Conservation (phyloP, 2,329 filamentous ascomycete species). For the Penicillium paneum region DNA sequence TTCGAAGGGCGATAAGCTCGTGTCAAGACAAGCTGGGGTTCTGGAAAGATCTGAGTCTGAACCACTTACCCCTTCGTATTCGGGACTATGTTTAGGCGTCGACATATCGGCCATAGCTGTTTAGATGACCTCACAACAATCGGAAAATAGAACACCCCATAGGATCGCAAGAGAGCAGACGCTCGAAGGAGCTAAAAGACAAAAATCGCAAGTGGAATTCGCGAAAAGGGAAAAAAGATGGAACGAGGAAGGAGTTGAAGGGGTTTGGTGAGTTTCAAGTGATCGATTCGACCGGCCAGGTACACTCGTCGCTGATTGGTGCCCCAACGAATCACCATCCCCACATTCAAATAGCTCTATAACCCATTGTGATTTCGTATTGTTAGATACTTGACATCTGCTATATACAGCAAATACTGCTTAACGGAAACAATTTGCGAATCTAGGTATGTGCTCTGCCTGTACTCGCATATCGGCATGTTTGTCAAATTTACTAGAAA, state of each 20-base stretch:
- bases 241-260: slow-evolving; percentile 16
- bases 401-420: too few relatives aligned
- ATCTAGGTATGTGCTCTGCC: too few relatives aligned
- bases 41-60: not conserved
- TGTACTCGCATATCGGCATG: too few relatives aligned
- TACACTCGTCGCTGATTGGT: slow-evolving; percentile 22
- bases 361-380: too few relatives aligned
- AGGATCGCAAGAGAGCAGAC: slow-evolving; percentile 11
- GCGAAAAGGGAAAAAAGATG: slow-evolving; percentile 1
- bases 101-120: slow-evolving; percentile 30
- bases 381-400: not conserved
- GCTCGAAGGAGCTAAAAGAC: not conserved
- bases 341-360: too few relatives aligned
- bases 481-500: too few relatives aligned
- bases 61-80: slow-evolving; percentile 43
- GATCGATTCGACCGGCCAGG: slow-evolving; percentile 19
- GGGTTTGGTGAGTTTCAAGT: slow-evolving; percentile 15
- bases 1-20: slow-evolving; percentile 7
- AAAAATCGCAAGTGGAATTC: not conserved
- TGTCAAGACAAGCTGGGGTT: slow-evolving; percentile 7
- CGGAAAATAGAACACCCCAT: slow-evolving; percentile 17
- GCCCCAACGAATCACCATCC: not conserved
- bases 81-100: slow-evolving; percentile 40
- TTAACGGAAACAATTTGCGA: too few relatives aligned
- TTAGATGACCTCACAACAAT: slow-evolving; percentile 17